Evolutionary conservation across 2,329 filamentous ascomycete species (phyloP).

Genomic region (Diatrype stigma): DNA sequence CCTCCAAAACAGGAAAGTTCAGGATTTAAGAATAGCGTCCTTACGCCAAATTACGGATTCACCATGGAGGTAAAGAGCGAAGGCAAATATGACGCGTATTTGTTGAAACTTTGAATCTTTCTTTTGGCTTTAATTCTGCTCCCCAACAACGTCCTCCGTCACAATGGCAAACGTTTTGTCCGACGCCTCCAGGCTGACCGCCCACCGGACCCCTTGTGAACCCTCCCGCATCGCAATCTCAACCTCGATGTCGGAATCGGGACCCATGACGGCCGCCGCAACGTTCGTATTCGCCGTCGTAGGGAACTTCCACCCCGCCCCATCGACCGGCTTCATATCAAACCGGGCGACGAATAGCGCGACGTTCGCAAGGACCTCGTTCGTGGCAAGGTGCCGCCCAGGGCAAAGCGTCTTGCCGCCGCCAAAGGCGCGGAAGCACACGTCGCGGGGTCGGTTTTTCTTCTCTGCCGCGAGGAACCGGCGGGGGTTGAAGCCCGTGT

Average conservation of each 20-base stretch:
- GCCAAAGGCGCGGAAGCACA: constrained; percentile 22
- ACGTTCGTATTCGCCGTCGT: constrained; percentile 23
- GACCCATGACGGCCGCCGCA: constrained; percentile 24
- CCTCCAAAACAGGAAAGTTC: too few relatives aligned
- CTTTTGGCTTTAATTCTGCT: not conserved
- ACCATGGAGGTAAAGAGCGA: too few relatives aligned
- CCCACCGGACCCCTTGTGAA: constrained; percentile 12
- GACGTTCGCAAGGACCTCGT: constrained; percentile 20
- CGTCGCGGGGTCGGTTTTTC: constrained; percentile 14
- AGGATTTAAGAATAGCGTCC: too few relatives aligned
- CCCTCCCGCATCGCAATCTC: constrained; percentile 13
- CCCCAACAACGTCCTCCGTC: constrained; percentile 9
- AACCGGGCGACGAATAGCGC: constrained; percentile 20
- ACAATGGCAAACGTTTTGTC: constrained; percentile 15
- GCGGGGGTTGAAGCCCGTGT: constrained; percentile 17
- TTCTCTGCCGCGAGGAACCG: constrained; percentile 21
- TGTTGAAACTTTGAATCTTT: too few relatives aligned
- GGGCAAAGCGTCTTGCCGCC: constrained; percentile 24
- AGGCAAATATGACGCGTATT: too few relatives aligned
- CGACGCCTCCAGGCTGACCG: constrained; percentile 9
- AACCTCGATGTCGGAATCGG: constrained; percentile 18
- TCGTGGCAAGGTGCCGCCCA: constrained; percentile 23
- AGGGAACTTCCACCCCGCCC: constrained; percentile 19
- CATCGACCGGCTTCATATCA: constrained; percentile 18
- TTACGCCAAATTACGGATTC: too few relatives aligned